A percentile compares a stretch with the other conserved stretches of the same genome.
Evolutionary conservation across 306 rosid genomes (phyloP).

Genomic region (Boehmeria nivea): DNA sequence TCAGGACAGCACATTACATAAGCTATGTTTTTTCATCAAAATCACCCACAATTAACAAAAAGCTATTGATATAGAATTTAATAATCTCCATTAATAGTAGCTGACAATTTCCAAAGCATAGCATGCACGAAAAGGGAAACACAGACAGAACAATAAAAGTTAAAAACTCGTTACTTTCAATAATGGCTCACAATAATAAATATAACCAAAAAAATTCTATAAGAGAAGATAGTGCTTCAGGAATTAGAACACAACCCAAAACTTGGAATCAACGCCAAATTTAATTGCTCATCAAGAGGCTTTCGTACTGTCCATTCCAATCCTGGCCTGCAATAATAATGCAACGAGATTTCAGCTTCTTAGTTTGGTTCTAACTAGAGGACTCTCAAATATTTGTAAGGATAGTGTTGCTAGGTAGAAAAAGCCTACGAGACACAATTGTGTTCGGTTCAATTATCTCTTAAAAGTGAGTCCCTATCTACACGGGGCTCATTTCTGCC

Average conservation of each 20-base stretch:
- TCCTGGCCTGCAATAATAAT: constrained; percentile 11
- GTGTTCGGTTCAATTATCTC: too few relatives aligned
- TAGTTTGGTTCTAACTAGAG: neutral
- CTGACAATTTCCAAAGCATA: neutral
- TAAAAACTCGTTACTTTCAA: neutral
- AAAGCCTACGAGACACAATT: too few relatives aligned
- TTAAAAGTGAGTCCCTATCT: too few relatives aligned
- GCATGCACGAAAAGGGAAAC: neutral
- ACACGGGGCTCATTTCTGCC: too few relatives aligned
- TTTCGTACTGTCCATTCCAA: constrained; percentile 18
- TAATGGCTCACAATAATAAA: neutral
- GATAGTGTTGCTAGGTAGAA: too few relatives aligned
- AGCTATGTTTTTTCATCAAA: neutral
- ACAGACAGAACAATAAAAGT: neutral
- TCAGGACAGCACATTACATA: neutral
- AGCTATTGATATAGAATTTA: neutral
- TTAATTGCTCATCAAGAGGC: constrained; percentile 9
- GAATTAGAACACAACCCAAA: neutral
- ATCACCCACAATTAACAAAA: neutral
- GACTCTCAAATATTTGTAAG: too few relatives aligned
- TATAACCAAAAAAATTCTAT: neutral
- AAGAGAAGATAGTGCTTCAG: neutral
- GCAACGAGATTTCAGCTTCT: neutral
- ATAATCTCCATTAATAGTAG: neutral
- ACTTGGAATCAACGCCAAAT: neutral